phyloP scores from a whole-genome alignment of 768 basidiomycete species.

The Kwoniella bestiolae region DNA sequence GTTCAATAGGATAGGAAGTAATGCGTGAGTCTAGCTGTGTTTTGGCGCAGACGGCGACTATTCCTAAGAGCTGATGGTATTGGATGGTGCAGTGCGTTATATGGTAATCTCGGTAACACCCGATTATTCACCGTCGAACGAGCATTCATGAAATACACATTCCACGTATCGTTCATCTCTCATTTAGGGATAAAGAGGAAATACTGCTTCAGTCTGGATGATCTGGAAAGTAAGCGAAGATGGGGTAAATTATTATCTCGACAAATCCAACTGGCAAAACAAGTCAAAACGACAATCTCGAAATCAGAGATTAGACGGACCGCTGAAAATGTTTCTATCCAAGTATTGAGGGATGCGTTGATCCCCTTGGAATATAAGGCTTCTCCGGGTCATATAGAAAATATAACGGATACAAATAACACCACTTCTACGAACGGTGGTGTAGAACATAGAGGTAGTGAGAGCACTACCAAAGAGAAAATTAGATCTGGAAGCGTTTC shows the following conservation, averaged over 20 bases:
- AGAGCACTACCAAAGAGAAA: constrained; percentile 35
- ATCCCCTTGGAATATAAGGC: constrained; percentile 60
- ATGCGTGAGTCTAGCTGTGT: constrained; percentile 63
- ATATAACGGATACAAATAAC: background rate
- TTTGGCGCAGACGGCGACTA: too few species aligned
- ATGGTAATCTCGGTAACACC: constrained; percentile 78
- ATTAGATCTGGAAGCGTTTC: constrained; percentile 25
- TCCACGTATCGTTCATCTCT: constrained; percentile 81
- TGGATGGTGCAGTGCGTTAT: constrained; percentile 60
- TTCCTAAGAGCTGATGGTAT: background rate
- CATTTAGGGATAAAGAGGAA: constrained; percentile 69
- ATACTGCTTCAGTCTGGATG: constrained; percentile 94
- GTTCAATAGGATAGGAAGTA: constrained; percentile 79
- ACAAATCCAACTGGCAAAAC: constrained; percentile 35
- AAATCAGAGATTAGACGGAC: constrained; percentile 63
- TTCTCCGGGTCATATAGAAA: too few species aligned
- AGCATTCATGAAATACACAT: constrained; percentile 96
- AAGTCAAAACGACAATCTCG: constrained; percentile 3
- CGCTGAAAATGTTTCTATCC: constrained; percentile 75
- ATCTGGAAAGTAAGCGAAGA: constrained; percentile 69
- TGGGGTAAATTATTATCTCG: constrained; percentile 41
- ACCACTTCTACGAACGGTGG: background rate
- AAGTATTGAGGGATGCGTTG: constrained; percentile 81
- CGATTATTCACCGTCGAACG: constrained; percentile 63
- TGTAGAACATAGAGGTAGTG: constrained; percentile 23